phyloP scores from a whole-genome alignment of 2,329 filamentous ascomycete species.

The Cercospora sp. region DNA sequence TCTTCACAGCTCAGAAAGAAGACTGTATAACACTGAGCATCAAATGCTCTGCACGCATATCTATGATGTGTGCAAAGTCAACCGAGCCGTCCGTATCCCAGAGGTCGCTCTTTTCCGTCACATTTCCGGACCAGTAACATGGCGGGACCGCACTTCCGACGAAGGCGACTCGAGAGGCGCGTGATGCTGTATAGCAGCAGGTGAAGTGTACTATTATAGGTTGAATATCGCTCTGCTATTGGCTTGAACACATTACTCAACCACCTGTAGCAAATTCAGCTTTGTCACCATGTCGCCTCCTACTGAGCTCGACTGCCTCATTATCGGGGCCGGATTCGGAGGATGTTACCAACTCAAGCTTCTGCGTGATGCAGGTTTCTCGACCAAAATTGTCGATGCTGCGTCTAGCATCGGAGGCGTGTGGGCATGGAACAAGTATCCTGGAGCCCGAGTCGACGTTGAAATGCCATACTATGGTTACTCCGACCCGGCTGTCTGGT shows the following conservation, averaged over 20 bases:
- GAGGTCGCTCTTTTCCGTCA: not conserved
- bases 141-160: not conserved
- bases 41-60: not conserved
- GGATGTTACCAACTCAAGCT: conserved; percentile 28
- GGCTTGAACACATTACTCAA: not conserved
- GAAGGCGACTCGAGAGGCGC: not conserved
- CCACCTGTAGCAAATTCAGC: not conserved
- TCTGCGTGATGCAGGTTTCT: conserved; percentile 35
- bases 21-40: not conserved
- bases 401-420: conserved; percentile 38
- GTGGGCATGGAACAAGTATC: conserved; percentile 41
- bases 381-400: conserved; percentile 37
- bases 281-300: not conserved
- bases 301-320: conserved; percentile 8
- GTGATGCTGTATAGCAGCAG: not conserved
- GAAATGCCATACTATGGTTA: conserved; percentile 50
- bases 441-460: conserved; percentile 48
- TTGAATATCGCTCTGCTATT: not conserved
- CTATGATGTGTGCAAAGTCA: not conserved
- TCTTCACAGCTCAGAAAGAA: not conserved
- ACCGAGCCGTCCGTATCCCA: not conserved
- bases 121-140: not conserved
- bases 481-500: conserved; percentile 48
- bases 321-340: conserved; percentile 24
- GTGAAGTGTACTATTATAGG: not conserved